Percentiles rank a stretch among this genome's conserved stretches.
These are phyloP conservation scores for Fusarium sp. DNA, from an alignment of 2,329 filamentous ascomycete genomes.

Conservation along the genomic window DNA sequence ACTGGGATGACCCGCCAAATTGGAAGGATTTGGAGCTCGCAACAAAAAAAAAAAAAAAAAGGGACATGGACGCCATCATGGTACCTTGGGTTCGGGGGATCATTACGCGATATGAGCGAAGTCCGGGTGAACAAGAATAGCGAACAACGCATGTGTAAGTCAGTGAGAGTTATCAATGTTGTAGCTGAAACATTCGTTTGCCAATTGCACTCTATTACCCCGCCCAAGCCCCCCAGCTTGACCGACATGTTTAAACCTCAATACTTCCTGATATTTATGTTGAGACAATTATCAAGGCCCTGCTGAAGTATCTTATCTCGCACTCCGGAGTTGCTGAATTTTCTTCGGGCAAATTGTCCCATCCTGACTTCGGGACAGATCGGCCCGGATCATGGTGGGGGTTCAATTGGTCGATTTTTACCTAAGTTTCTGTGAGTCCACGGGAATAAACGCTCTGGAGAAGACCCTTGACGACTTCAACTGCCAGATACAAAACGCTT, in stretches of 20 bases:
- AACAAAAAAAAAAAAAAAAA: background rate
- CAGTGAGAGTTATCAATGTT: background rate
- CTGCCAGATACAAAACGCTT: background rate
- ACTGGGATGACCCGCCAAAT: conserved; percentile 24
- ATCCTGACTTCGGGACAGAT: conserved; percentile 24
- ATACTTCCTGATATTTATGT: conserved; percentile 31
- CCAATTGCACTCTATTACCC: background rate
- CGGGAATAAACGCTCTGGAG: background rate
- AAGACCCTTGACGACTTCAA: background rate
- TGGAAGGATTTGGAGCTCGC: conserved; percentile 8
- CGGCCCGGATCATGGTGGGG: conserved; percentile 19
- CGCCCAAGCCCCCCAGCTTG: background rate
- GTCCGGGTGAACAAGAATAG: conserved; percentile 14
- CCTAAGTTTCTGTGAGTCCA: background rate
- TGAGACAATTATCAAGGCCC: conserved; percentile 32
- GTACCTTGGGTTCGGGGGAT: conserved; percentile 34
- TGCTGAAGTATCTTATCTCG: conserved; percentile 25
- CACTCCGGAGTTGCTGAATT: conserved; percentile 20
- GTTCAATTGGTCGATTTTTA: conserved; percentile 2
- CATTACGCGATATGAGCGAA: conserved; percentile 37
- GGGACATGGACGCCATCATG: conserved; percentile 30
- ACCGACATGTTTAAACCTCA: background rate
- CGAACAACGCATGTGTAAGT: background rate
- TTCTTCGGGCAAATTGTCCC: conserved; percentile 17
- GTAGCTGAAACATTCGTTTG: background rate